Percentiles rank a stretch among this genome's conserved stretches.
These are phyloP conservation scores for Eucalyptus paniculata DNA, from an alignment of 345 rosid genomes.

Conservation along the genomic window DNA sequence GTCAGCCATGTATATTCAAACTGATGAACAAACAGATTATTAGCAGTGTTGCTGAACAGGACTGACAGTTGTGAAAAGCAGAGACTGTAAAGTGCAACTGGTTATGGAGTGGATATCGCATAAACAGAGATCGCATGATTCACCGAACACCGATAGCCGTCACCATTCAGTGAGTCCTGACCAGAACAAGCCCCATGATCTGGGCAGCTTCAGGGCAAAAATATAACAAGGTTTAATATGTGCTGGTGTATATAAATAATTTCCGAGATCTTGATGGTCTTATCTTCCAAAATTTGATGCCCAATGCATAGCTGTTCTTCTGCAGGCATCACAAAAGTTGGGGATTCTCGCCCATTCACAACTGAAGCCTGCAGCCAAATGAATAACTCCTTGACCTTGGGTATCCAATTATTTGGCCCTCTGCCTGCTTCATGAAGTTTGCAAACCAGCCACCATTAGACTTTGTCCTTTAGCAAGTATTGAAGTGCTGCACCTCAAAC, in stretches of 20 bases:
- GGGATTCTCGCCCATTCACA: slow-evolving; percentile 38
- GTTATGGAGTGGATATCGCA: background rate
- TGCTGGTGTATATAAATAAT: background rate
- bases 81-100: background rate
- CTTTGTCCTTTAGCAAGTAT: slow-evolving; percentile 28
- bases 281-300: slow-evolving; percentile 55
- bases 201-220: background rate
- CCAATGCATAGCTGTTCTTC: slow-evolving; percentile 57
- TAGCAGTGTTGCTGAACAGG: background rate
- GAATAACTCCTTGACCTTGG: slow-evolving; percentile 46
- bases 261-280: background rate
- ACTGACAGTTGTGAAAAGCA: background rate
- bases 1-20: background rate
- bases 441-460: slow-evolving; percentile 34
- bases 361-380: slow-evolving; percentile 48
- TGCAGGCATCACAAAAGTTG: slow-evolving; percentile 40
- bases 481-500: slow-evolving; percentile 23
- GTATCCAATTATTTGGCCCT: slow-evolving; percentile 15
- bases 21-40: background rate
- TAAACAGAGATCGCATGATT: background rate
- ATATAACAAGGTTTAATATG: background rate
- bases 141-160: background rate
- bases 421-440: slow-evolving; percentile 36
- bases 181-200: background rate
- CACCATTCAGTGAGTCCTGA: background rate